These are phyloP conservation scores for Cryoendolithus antarcticus DNA, from an alignment of 2,329 filamentous ascomycete species.

Conservation along the genomic window DNA sequence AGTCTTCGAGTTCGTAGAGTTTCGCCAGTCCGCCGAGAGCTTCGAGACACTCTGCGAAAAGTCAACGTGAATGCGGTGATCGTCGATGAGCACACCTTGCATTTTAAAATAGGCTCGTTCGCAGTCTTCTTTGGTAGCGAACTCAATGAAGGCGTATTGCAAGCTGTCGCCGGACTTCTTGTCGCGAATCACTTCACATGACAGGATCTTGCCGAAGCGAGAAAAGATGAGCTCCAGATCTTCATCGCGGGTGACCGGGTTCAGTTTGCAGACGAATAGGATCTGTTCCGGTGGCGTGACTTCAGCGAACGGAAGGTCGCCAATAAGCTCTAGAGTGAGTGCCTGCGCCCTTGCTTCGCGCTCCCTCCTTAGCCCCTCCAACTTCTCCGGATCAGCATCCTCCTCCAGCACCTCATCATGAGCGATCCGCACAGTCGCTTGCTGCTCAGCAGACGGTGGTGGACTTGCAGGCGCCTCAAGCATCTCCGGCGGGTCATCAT, in stretches of 20 bases:
- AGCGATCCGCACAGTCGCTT: slow-evolving; percentile 82
- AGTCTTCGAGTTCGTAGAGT: slow-evolving; percentile 71
- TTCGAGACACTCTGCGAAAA: slow-evolving; percentile 90
- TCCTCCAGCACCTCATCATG: slow-evolving; percentile 75
- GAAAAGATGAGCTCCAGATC: slow-evolving; percentile 94
- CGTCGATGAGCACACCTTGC: slow-evolving; percentile 93
- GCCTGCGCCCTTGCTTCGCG: slow-evolving; percentile 88
- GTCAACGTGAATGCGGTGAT: slow-evolving; percentile 94
- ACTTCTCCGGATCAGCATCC: slow-evolving; percentile 65
- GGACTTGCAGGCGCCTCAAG: slow-evolving; percentile 70
- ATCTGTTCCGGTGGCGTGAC: slow-evolving; percentile 96
- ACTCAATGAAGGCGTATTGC: slow-evolving; percentile 97
- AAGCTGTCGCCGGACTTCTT: slow-evolving; percentile 87
- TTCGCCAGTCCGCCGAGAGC: slow-evolving; percentile 80
- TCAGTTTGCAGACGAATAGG: slow-evolving; percentile 95
- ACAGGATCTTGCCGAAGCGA: slow-evolving; percentile 87
- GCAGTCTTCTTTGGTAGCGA: slow-evolving; percentile 81
- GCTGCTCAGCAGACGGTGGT: slow-evolving; percentile 67
- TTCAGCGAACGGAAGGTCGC: slow-evolving; percentile 91
- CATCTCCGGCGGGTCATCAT: slow-evolving; percentile 65
- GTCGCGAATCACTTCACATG: slow-evolving; percentile 91
- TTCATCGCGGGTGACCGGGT: slow-evolving; percentile 88
- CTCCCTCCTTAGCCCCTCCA: slow-evolving; percentile 71
- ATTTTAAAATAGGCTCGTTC: slow-evolving; percentile 98
- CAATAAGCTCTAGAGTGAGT: slow-evolving; percentile 92